Evolutionary conservation across 441 rosid species (phyloP).

Genomic region (Dalechampia spathulata): DNA sequence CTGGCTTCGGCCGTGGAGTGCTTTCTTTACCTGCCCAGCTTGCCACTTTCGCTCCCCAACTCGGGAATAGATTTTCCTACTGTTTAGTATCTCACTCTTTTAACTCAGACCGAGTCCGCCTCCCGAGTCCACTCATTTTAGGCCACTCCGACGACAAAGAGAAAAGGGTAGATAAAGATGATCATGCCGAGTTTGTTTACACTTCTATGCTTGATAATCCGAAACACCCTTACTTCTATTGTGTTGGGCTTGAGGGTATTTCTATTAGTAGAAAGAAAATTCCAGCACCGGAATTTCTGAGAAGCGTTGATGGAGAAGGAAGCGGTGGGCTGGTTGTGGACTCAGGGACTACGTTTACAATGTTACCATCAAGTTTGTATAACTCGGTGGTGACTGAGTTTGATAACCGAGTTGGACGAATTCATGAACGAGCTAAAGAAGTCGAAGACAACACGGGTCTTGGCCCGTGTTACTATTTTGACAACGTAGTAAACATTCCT

Average conservation of each 20-base stretch:
- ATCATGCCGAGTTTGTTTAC: slow-evolving; percentile 34
- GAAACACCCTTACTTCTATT: slow-evolving; percentile 73
- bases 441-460: slow-evolving; percentile 70
- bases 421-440: slow-evolving; percentile 46
- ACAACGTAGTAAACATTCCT: slow-evolving; percentile 38
- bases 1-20: slow-evolving; percentile 81
- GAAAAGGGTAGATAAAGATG: slow-evolving; percentile 20
- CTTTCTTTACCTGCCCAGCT: slow-evolving; percentile 87
- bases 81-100: slow-evolving; percentile 89
- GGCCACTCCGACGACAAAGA: slow-evolving; percentile 59
- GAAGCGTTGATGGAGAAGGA: slow-evolving; percentile 43
- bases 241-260: slow-evolving; percentile 71
- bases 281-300: slow-evolving; percentile 56
- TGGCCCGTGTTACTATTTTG: slow-evolving; percentile 68
- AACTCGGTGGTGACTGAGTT: slow-evolving; percentile 55
- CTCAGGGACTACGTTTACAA: slow-evolving; percentile 91
- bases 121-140: slow-evolving; percentile 86
- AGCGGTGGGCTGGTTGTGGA: slow-evolving; percentile 91
- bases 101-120: slow-evolving; percentile 49
- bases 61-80: slow-evolving; percentile 80
- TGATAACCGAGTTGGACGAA: slow-evolving; percentile 46
- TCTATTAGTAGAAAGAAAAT: slow-evolving; percentile 62
- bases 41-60: slow-evolving; percentile 46
- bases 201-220: slow-evolving; percentile 66
- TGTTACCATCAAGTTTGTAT: slow-evolving; percentile 69